Evolutionary conservation across 1,284 basidiomycete species (phyloP).

Genomic region (Malassezia vespertilionis): DNA sequence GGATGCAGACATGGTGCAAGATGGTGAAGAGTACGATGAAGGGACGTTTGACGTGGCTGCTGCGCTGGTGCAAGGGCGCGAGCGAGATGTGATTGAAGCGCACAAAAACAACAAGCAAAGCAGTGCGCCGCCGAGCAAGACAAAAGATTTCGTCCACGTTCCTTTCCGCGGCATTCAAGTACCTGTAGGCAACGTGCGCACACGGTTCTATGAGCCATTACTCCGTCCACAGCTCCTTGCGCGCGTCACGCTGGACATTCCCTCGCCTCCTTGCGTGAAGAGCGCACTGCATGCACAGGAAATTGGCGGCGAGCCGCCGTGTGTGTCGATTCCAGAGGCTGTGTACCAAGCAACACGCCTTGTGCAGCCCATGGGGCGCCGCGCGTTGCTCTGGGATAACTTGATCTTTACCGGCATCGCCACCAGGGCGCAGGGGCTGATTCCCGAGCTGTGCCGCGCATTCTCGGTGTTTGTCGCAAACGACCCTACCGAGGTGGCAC

Average conservation of each 20-base stretch:
- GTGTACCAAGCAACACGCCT: conserved; percentile 23
- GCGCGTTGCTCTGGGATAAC: conserved; percentile 38
- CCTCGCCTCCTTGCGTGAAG: conserved; percentile 7
- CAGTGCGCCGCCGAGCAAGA: conserved; percentile 69
- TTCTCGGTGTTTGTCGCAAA: conserved; percentile 23
- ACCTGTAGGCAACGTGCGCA: conserved; percentile 29
- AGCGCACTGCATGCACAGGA: conserved; percentile 9
- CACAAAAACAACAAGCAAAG: conserved; percentile 51
- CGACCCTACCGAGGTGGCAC: conserved; percentile 27
- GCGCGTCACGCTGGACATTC: conserved; percentile 16
- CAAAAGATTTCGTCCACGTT: conserved; percentile 48
- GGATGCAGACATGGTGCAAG: conserved; percentile 24
- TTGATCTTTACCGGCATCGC: conserved; percentile 37
- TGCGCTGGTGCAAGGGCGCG: conserved; percentile 46
- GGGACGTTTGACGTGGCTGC: conserved; percentile 58
- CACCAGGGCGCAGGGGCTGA: conserved; percentile 27
- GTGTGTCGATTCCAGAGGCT: conserved; percentile 24
- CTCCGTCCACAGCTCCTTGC: conserved; percentile 30
- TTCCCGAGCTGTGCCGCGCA: conserved; percentile 25
- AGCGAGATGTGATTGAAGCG: conserved; percentile 19
- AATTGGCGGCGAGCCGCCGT: conserved; percentile 12
- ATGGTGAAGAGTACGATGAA: conserved; percentile 63
- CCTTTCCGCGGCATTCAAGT: conserved; percentile 32
- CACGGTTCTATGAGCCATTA: conserved; percentile 37
- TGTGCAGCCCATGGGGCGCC: conserved; percentile 29